Evolutionary conservation across 805 yeast genomes (phyloP), one percentile per base, ranked within the genome.

Genomic region (Blastobotrys mokoenaii): DNA sequence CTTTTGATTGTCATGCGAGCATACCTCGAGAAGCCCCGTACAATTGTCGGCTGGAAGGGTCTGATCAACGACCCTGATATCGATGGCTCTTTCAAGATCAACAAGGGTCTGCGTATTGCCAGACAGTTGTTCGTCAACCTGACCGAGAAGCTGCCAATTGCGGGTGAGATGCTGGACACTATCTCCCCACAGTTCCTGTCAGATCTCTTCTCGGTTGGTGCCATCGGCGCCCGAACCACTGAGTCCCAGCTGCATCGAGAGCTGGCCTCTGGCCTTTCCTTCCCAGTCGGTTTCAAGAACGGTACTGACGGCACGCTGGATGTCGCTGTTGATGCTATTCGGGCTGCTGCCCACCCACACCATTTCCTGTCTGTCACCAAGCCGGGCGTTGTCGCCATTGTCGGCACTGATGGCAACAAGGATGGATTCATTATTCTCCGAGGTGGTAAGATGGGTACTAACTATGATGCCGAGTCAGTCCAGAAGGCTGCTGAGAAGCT

Each of bases 11-110:
- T 93, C 51, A 93, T 93, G 98, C 81, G 98, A 70, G 97, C 97
- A 2, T 93, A 93, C 71, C 74, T 93, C 60, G 98, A 90, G 66
- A 90, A 90, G 69, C 98, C 98, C 57, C 80, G 98, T 69, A 90
- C 98, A 43, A 90, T 97, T 25, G 97, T 93, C 39, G 98, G 98
- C 49, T 90, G 98, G 98, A 90, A 90, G 70, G 98, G 98, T 56
- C 74, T 90, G 54, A 93, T 90, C 59, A 90, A 90, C 64, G 98
- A 90, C 66, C 98, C 98, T 29, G 96, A 93, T 59, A 82, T 90
- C 57, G 95, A 90, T 65, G 86, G 86, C 49, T 74, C 95, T 43
- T 90, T 85, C 79, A 79, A 88, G 58, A 90, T 90, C 65, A 90
- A 90, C 73, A 89, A 90, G 69, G 98, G 98, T 58, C 75, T 90